phyloP scores from a whole-genome alignment of 2,329 filamentous ascomycete genomes.

The Pyrenophora teres region DNA sequence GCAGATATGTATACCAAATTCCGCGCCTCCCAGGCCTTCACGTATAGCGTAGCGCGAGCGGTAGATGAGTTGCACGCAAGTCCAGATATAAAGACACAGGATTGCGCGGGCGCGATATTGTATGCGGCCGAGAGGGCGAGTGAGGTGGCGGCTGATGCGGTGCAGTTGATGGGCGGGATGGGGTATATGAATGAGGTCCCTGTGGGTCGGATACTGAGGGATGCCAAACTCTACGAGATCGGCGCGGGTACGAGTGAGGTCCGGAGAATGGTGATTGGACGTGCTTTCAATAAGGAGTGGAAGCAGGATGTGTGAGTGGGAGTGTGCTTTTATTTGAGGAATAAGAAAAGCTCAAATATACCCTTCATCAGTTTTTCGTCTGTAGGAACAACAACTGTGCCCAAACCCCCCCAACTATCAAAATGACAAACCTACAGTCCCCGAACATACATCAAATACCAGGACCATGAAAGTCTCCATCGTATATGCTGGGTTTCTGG shows the following conservation, averaged over 20 bases:
- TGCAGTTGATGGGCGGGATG: conserved; percentile 93
- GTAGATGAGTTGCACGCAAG: conserved; percentile 67
- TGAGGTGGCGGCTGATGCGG: conserved; percentile 82
- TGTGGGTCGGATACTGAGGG: conserved; percentile 79
- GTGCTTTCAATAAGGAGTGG: conserved; percentile 88
- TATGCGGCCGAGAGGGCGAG: conserved; percentile 91
- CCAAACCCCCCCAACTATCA: too few species aligned
- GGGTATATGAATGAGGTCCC: conserved; percentile 96
- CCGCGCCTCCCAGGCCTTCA: conserved; percentile 82
- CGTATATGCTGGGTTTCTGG: too few species aligned
- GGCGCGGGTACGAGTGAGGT: conserved; percentile 96
- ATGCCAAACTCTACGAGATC: conserved; percentile 89
- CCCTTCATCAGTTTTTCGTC: too few species aligned
- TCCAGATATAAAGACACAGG: conserved; percentile 72
- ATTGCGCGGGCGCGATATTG: conserved; percentile 91
- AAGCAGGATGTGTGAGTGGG: conserved; percentile 28
- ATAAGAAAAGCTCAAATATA: too few species aligned
- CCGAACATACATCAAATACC: too few species aligned
- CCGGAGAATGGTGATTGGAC: conserved; percentile 89
- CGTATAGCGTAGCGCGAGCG: conserved; percentile 76
- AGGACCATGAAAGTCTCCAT: too few species aligned
- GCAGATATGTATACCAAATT: conserved; percentile 98
- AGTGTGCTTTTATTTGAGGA: too few species aligned
- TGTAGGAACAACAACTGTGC: too few species aligned
- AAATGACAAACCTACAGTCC: too few species aligned